Evolutionary conservation across 768 basidiomycete genomes (phyloP), one percentile per base, ranked within the genome.

Genomic region (Kwoniella europaea): DNA sequence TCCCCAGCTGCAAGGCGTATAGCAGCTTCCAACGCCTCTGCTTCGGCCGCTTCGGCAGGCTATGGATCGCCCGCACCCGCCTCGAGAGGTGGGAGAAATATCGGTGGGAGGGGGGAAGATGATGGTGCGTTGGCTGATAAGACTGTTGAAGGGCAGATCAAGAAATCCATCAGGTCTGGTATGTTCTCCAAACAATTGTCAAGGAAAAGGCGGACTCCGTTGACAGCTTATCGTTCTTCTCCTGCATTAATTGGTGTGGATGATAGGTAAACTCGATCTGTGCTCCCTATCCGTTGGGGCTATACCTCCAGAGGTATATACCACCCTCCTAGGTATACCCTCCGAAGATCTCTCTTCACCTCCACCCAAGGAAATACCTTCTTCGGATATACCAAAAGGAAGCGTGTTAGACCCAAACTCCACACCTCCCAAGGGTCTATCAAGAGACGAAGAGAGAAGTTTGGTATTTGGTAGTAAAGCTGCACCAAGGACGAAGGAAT

Each of bases 231-330:
- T 35, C 35, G 35, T 35, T 35, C 35, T 35, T 35, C 35, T 35
- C 7, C 35, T 35, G 35, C 35, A 35, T 35, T 35, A 7, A 6
- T 35, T 35, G 35, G 35, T 50, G 44, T 16, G 10, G 35, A 24
- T 18, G 20, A 29, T 63, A 80, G 79, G 77, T 15, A 78, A 78
- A 65, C 77, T 80, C n/a, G 79, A 80, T 58, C 60, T 78, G 6
- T 65, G 71, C 1, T 61, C 72, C 4, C 58, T 80, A 35, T 58
- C 71, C 22, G 62, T 79, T 15, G 6, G 63, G 4, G 53, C 64
- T 2, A 65, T 80, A 15, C 79, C 79, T 10, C 16, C 71, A 54
- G 71, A 76, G 54, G 64, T 76, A 20, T 80, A 78, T 67, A 80
- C 76, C 16, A 53, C 24, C 3, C 65, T 80, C 6, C 70, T 78